phyloP scores from a whole-genome alignment of 257 asterid genomes.

The Solanum peruvianum region DNA sequence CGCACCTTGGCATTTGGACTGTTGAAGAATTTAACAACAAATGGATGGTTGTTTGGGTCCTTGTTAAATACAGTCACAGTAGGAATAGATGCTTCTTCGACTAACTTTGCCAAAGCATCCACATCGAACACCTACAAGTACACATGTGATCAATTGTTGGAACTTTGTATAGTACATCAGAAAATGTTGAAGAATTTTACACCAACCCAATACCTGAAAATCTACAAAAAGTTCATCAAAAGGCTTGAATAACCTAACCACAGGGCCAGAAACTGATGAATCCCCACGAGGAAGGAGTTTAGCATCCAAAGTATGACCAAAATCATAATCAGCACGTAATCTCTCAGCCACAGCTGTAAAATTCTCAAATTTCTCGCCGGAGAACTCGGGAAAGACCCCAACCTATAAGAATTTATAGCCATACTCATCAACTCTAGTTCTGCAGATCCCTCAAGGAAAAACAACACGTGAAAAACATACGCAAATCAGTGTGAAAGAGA shows the following conservation, averaged over 20 bases:
- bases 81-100: conserved; percentile 70
- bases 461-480: background rate
- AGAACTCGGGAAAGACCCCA: conserved; percentile 79
- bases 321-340: conserved; percentile 74
- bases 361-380: conserved; percentile 82
- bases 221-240: conserved; percentile 86
- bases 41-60: conserved; percentile 75
- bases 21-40: conserved; percentile 60
- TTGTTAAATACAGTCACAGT: conserved; percentile 69
- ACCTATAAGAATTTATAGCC: conserved; percentile 32
- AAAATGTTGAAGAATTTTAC: background rate
- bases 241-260: conserved; percentile 81
- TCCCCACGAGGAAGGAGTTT: conserved; percentile 85
- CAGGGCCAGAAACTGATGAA: conserved; percentile 60
- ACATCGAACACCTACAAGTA: conserved; percentile 71
- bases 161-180: background rate
- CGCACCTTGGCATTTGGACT: conserved; percentile 54
- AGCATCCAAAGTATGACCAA: conserved; percentile 60
- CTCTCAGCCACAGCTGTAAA: conserved; percentile 75
- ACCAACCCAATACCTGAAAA: conserved; percentile 35
- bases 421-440: background rate
- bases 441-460: background rate
- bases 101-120: conserved; percentile 61
- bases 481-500: background rate
- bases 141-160: background rate